A percentile compares a stretch with the other conserved stretches of the same genome.
Conservation (phyloP, 1,284 basidiomycete genomes). For the Meira miltonrushii region DNA sequence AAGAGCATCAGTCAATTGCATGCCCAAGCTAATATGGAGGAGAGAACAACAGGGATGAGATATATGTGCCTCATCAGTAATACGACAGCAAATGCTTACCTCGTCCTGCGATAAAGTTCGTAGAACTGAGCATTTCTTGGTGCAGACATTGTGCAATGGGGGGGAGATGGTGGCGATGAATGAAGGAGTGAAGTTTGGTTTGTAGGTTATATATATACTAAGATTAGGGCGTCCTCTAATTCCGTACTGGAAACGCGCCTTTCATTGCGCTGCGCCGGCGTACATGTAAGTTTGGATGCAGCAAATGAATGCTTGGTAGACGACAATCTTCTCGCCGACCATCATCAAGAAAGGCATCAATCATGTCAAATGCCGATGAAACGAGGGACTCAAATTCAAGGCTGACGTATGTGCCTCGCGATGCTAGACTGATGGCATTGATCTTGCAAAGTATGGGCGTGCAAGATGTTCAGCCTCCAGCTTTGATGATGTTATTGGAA, state of each 20-base stretch:
- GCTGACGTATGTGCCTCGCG: conserved; percentile 60
- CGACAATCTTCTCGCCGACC: no score
- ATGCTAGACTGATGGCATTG: conserved; percentile 84
- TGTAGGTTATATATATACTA: no score
- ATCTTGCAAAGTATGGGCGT: conserved; percentile 90
- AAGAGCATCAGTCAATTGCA: conserved; percentile 95
- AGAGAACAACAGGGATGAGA: background rate
- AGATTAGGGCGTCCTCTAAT: no score
- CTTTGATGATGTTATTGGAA: conserved; percentile 89
- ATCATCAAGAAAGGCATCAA: no score
- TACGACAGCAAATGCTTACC: conserved; percentile 7
- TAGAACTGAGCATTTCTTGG: conserved; percentile 14
- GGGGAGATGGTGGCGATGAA: no score
- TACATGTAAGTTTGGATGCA: no score
- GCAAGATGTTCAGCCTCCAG: conserved; percentile 85
- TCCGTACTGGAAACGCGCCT: no score
- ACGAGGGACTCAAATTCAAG: background rate
- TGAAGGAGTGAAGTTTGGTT: no score
- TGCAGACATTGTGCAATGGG: conserved; percentile 2
- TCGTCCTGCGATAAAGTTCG: conserved; percentile 19
- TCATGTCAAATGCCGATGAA: no score
- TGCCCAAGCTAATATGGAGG: conserved; percentile 68
- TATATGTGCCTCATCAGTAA: background rate
- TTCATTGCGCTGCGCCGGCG: no score
- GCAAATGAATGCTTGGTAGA: no score